Conservation (phyloP, 1,139 yeast genomes). For the Lodderomyces metapsilosis region DNA sequence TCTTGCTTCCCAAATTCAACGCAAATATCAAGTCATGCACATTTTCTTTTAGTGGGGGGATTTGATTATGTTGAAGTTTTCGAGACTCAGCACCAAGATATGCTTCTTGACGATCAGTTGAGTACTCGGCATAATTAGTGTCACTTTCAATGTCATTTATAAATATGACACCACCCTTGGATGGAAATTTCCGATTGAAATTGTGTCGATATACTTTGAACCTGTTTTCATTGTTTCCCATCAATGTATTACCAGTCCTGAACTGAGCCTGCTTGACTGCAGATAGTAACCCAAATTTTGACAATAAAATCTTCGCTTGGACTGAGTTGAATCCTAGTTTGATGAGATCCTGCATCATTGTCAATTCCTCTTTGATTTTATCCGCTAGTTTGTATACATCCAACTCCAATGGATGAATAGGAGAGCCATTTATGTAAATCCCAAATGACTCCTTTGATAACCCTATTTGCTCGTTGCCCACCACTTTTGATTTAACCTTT, state of each 20-base stretch:
- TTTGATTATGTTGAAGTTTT: constrained; percentile 48
- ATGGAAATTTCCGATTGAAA: constrained; percentile 24
- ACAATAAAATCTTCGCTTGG: constrained; percentile 38
- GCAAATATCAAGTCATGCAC: constrained; percentile 74
- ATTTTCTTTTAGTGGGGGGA: constrained; percentile 72
- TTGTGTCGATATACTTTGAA: constrained; percentile 30
- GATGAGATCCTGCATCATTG: constrained; percentile 26
- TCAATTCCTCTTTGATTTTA: constrained; percentile 36
- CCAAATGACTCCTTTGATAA: constrained; percentile 45
- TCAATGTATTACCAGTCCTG: constrained; percentile 33
- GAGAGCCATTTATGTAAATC: constrained; percentile 62
- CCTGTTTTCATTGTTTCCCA: constrained; percentile 39
- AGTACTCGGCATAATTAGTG: constrained; percentile 46
- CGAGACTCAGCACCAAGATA: constrained; percentile 29
- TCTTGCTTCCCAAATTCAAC: constrained; percentile 56
- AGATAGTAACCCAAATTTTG: constrained; percentile 45
- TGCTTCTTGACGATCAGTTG: constrained; percentile 42
- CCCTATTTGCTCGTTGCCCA: constrained; percentile 32
- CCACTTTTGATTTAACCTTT: constrained; percentile 21
- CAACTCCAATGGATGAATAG: constrained; percentile 39
- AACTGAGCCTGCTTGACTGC: constrained; percentile 36
- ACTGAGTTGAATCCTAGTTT: constrained; percentile 34
- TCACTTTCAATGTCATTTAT: constrained; percentile 78
- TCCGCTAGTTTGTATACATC: constrained; percentile 45
- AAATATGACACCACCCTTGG: constrained; percentile 55